phyloP scores from a whole-genome alignment of 129 eudicot species.

The Escallonia herrerae region DNA sequence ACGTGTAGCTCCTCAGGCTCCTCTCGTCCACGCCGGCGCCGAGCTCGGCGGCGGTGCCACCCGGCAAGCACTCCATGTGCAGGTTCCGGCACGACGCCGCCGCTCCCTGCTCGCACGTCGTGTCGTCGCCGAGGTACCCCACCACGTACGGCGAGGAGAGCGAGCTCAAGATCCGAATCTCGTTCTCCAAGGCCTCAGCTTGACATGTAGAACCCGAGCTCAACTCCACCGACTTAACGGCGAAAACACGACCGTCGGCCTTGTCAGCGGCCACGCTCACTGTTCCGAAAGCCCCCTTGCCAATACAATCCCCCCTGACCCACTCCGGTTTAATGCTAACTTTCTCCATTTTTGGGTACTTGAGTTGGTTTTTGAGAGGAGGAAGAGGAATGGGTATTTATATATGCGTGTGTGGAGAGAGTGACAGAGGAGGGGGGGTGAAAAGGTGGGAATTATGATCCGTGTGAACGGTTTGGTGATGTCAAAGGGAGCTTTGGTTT shows the following conservation, averaged over 20 bases:
- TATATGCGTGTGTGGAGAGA: constrained; percentile 8
- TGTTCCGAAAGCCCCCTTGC: constrained; percentile 60
- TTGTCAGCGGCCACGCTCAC: constrained; percentile 46
- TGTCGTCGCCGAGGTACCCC: constrained; percentile 47
- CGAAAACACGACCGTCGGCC: constrained; percentile 36
- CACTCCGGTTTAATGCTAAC: constrained; percentile 18
- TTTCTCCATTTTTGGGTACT: constrained; percentile 11
- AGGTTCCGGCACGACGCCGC: constrained; percentile 35
- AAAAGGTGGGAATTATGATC: too few relatives aligned
- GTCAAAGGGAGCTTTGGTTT: background rate
- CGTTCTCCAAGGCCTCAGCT: constrained; percentile 46
- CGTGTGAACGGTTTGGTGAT: background rate
- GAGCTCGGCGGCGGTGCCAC: constrained; percentile 61
- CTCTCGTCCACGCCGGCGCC: constrained; percentile 21
- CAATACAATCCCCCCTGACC: constrained; percentile 47
- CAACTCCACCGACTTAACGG: constrained; percentile 51
- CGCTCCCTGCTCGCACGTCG: constrained; percentile 18
- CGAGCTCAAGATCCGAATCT: constrained; percentile 39
- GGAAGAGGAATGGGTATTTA: constrained; percentile 5
- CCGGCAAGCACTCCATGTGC: constrained; percentile 69
- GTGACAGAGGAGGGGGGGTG: too few relatives aligned
- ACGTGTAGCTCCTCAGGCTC: constrained; percentile 28
- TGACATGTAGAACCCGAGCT: constrained; percentile 7
- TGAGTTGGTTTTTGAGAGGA: background rate
- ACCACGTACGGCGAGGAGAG: constrained; percentile 50